Base-by-base conservation (phyloP, 2,329 filamentous ascomycete genomes). In the Elsinoe ampelina region DNA sequence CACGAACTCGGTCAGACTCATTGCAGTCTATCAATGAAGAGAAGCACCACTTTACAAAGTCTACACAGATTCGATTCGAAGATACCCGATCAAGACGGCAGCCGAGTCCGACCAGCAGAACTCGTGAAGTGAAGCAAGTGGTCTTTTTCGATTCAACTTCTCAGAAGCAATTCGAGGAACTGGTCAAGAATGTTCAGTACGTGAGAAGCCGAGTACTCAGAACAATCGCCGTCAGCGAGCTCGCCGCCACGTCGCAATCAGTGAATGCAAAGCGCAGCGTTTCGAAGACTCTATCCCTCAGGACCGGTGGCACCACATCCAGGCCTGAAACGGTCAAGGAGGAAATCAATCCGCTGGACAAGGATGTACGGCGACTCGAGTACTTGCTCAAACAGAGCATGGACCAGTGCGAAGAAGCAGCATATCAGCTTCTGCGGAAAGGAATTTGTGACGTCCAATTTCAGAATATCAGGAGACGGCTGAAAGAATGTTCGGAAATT, bases 111-210 rank as follows among this genome's bases (percentile, higher is more conserved):
- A 12, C 26, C 13, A 20, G 45, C 15, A 50, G 26, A 35, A 15
- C 32, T 20, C 32, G 30, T 12, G 15, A 52, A 36, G 17, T 15
- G 15, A 52, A 39, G 30, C 15, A 34, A 10, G 17, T 47, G 3
- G 54, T 56, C 19, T 26, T 56, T 5, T 56, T 56, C 42, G 54
- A 56, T 15, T 41, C 54, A 1, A 48, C 12, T 4, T 56, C 54
- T 3, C 54, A 56, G 36, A 56, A 41, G 19, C 15, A 35, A 20
- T 17, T 56, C 2, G 54, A 56, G 13, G 54, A 56, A 42, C 42
- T 56, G 6, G 41, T 47, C 3, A 47, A 34, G 19, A 48, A 32
- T 19, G 20, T 56, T 5, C 54, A 56, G 36, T 19, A n/a, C 26
- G 42, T 22, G 7, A 41, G 54, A 20, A 56, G 34, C 26, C 11